A percentile compares a stretch with the other conserved stretches of the same genome.
Evolutionary conservation across 139 green algal genomes (phyloP).

Genomic region (Haematococcus sp.): DNA sequence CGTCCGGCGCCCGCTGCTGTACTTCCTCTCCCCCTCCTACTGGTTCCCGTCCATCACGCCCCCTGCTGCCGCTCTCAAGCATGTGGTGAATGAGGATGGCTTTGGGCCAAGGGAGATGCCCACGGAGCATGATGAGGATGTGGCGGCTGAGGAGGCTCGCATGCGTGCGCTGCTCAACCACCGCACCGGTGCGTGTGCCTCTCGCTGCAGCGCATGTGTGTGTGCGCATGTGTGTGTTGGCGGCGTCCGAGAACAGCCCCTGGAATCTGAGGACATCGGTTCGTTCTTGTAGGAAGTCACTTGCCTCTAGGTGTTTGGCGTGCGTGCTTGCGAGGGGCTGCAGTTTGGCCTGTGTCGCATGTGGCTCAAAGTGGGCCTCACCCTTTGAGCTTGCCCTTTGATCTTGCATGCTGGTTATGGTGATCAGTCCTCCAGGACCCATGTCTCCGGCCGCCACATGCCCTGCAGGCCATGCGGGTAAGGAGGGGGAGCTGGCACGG

Average conservation of each 20-base stretch:
- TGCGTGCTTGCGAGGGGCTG: too few relatives aligned
- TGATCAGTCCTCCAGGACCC: too few relatives aligned
- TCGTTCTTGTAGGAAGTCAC: too few relatives aligned
- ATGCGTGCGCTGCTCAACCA: constrained; percentile 59
- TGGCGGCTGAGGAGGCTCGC: constrained; percentile 60
- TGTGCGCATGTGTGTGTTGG: too few relatives aligned
- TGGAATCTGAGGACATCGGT: too few relatives aligned
- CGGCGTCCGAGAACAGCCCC: too few relatives aligned
- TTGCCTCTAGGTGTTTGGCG: too few relatives aligned
- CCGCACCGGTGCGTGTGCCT: constrained; percentile 39
- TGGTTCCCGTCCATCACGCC: constrained; percentile 40
- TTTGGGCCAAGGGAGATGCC: neutral
- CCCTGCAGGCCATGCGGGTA: neutral
- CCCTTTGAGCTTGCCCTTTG: too few relatives aligned
- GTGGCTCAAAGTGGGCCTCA: too few relatives aligned
- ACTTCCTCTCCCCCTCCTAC: constrained; percentile 64
- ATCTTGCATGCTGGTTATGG: too few relatives aligned
- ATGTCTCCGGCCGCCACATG: too few relatives aligned
- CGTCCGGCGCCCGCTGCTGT: constrained; percentile 17
- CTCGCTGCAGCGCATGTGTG: neutral
- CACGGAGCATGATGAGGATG: constrained; percentile 53
- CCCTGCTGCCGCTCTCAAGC: neutral
- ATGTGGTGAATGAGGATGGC: constrained; percentile 19
- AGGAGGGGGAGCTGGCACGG: constrained; percentile 6
- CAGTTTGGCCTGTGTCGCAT: too few relatives aligned